Percentiles rank a stretch among this genome's conserved stretches.
phyloP scores from a whole-genome alignment of 2,329 filamentous ascomycete species.

The Clonostachys sp. region DNA sequence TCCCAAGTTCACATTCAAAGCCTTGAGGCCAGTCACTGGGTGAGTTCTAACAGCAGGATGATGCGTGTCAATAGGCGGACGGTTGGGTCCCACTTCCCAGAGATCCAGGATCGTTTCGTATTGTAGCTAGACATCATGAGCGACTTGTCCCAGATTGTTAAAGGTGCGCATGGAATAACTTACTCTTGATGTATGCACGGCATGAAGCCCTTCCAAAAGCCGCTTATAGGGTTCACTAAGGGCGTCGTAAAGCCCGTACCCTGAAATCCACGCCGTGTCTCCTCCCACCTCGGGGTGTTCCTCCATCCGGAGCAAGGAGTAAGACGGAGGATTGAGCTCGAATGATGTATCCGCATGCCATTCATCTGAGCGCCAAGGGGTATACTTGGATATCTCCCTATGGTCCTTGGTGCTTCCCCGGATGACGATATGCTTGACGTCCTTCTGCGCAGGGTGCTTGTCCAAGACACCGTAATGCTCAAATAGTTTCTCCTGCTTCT shows the following conservation, averaged over 20 bases:
- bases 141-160: no score
- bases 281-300: constrained; percentile 28
- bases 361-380: constrained; percentile 29
- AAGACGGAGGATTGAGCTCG: constrained; percentile 33
- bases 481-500: constrained; percentile 33
- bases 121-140: no score
- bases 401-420: constrained; percentile 38
- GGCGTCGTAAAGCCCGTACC: constrained; percentile 37
- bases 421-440: constrained; percentile 31
- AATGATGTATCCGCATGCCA: constrained; percentile 37
- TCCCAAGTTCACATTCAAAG: constrained; percentile 76
- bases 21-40: constrained; percentile 78
- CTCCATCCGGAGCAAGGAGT: constrained; percentile 30
- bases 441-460: constrained; percentile 54
- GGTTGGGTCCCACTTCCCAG: constrained; percentile 40
- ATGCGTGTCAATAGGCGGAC: constrained; percentile 65
- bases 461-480: constrained; percentile 71
- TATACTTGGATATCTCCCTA: constrained; percentile 28
- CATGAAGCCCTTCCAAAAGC: constrained; percentile 36
- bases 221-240: constrained; percentile 34
- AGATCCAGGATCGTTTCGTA: constrained; percentile 1
- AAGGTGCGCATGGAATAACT: no score
- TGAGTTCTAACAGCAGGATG: constrained; percentile 83
- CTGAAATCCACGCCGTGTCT: constrained; percentile 42
- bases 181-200: constrained; percentile 36